Percentiles rank a stretch among this genome's conserved stretches.
Evolutionary conservation across 306 rosid species (phyloP).

Genomic region (Adenanthera pavonina): DNA sequence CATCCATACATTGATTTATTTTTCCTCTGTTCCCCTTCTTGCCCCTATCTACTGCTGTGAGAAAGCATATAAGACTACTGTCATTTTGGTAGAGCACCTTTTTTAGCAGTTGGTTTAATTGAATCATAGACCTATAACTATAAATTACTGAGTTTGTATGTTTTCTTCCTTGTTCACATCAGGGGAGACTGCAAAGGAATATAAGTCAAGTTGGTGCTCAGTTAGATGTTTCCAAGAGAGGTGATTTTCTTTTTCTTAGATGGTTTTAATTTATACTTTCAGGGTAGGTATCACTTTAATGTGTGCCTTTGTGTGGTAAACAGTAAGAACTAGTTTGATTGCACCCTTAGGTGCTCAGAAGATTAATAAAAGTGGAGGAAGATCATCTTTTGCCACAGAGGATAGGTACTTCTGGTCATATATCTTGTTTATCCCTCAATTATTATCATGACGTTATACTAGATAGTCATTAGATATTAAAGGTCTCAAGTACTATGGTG

Average conservation of each 20-base stretch:
- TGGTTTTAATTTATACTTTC: slow-evolving; percentile 16
- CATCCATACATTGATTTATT: not conserved
- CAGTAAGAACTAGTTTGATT: slow-evolving; percentile 43
- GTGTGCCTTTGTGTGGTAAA: not conserved
- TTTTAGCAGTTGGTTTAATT: not conserved
- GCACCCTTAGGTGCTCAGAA: slow-evolving; percentile 50
- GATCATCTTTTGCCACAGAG: slow-evolving; percentile 48
- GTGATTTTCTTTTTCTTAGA: slow-evolving; percentile 43
- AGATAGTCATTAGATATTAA: slow-evolving; percentile 9
- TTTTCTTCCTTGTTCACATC: slow-evolving; percentile 25
- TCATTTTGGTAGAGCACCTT: slow-evolving; percentile 7
- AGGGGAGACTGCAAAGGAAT: slow-evolving; percentile 56
- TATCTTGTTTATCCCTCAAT: slow-evolving; percentile 30
- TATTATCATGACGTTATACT: slow-evolving; percentile 7
- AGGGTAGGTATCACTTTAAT: slow-evolving; percentile 23
- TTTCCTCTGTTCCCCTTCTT: not conserved
- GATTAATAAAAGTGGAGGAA: slow-evolving; percentile 45
- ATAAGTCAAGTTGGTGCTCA: slow-evolving; percentile 44
- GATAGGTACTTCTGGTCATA: slow-evolving; percentile 66
- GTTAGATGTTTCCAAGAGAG: slow-evolving; percentile 52
- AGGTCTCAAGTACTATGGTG: slow-evolving; percentile 15
- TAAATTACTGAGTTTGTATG: slow-evolving; percentile 25
- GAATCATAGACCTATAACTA: slow-evolving; percentile 1
- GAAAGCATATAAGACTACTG: not conserved
- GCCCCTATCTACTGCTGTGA: not conserved